Conservation (phyloP, 129 eudicot genomes). For the Ambrosia artemisiifolia region DNA sequence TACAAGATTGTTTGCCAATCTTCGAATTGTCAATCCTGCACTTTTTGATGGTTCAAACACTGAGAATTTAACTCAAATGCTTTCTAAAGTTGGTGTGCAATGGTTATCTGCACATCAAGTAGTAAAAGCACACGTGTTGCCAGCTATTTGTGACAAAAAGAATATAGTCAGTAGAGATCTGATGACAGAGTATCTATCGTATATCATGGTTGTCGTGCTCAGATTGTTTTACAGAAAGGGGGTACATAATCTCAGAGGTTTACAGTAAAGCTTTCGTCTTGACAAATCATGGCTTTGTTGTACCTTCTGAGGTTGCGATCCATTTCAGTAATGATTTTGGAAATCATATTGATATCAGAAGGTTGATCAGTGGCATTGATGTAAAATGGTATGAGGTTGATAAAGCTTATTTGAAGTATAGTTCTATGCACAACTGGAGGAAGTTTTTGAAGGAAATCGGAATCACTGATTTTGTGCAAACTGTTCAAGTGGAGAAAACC, state of each 20-base stretch:
- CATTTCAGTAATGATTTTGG: conserved; percentile 68
- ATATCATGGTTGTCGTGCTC: conserved; percentile 67
- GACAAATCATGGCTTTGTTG: conserved; percentile 70
- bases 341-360: conserved; percentile 45
- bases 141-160: conserved; percentile 49
- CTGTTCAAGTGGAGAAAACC: conserved; percentile 49
- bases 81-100: conserved; percentile 70
- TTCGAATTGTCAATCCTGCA: conserved; percentile 63
- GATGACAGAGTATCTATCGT: conserved; percentile 68
- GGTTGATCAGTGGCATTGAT: conserved; percentile 50
- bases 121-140: conserved; percentile 63
- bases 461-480: conserved; percentile 70
- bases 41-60: conserved; percentile 38
- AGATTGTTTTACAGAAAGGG: conserved; percentile 59
- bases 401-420: conserved; percentile 44
- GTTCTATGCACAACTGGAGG: conserved; percentile 58
- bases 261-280: conserved; percentile 51
- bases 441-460: conserved; percentile 62
- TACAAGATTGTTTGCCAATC: conserved; percentile 50
- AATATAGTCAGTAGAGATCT: conserved; percentile 35
- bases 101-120: conserved; percentile 72
- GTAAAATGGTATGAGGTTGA: conserved; percentile 73
- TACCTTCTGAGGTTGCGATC: conserved; percentile 52
- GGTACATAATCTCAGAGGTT: conserved; percentile 52
- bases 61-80: conserved; percentile 51